Evolutionary conservation across 139 green algal genomes (phyloP).

Genomic region (Medakamo hakoo): DNA sequence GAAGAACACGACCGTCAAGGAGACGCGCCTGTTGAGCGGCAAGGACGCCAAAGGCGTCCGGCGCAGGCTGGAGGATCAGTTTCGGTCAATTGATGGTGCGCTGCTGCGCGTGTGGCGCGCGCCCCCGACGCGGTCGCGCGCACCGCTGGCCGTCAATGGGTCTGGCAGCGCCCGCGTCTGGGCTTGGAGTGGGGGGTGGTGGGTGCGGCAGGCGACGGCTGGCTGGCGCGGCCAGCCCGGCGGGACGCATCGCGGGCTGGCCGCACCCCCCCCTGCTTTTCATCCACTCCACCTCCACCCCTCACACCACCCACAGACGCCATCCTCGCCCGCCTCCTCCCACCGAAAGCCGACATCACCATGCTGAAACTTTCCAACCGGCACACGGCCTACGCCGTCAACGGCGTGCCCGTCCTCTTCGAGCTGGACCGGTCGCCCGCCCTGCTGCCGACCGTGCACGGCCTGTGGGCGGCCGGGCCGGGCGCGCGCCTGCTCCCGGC

Average conservation of each 20-base stretch:
- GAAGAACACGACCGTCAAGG: neutral
- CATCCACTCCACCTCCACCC: too few species aligned
- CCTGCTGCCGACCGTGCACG: conserved; percentile 14
- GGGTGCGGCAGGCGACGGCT: too few species aligned
- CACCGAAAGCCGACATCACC: neutral
- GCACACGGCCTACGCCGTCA: neutral
- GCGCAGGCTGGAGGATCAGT: neutral
- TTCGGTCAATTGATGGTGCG: neutral
- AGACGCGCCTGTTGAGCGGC: neutral
- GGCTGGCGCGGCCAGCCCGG: too few species aligned
- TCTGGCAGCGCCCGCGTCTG: too few species aligned
- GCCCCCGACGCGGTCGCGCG: too few species aligned
- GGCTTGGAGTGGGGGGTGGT: too few species aligned
- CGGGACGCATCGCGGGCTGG: neutral
- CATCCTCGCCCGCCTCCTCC: neutral
- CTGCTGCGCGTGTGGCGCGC: too few species aligned
- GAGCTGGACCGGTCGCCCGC: conserved; percentile 5
- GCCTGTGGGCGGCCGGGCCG: conserved; percentile 9
- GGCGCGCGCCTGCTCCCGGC: conserved; percentile 1
- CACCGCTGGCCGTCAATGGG: too few species aligned
- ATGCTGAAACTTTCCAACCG: conserved; percentile 7
- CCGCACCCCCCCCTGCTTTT: too few species aligned
- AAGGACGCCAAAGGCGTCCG: neutral
- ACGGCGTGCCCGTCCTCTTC: conserved; percentile 12
- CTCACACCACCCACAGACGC: neutral